Percentiles rank a stretch among this genome's conserved stretches.
These are phyloP conservation scores for Rhodamnia argentea DNA, from an alignment of 345 rosid species.

Conservation along the genomic window DNA sequence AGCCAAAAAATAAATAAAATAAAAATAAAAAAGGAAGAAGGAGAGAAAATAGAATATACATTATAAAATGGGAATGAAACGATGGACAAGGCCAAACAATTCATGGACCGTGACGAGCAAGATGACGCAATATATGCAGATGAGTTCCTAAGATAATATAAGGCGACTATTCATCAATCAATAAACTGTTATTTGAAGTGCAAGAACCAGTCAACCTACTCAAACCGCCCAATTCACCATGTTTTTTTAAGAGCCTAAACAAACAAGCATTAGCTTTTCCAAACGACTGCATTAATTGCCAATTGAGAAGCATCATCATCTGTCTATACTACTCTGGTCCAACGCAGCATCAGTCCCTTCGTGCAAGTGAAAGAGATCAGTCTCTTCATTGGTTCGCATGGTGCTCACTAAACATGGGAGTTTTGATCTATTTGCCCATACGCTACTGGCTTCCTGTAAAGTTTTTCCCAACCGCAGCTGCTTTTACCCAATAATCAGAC, in stretches of 20 bases:
- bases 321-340: not conserved
- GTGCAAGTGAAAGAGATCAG: not conserved
- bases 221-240: not conserved
- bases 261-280: not conserved
- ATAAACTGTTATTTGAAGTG: not conserved
- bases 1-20: no score
- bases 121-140: not conserved
- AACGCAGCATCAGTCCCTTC: not conserved
- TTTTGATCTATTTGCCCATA: not conserved
- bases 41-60: not conserved
- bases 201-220: not conserved
- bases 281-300: not conserved
- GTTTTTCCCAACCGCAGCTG: not conserved
- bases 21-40: no score
- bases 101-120: not conserved
- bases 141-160: not conserved
- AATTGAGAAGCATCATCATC: not conserved
- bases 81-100: not conserved
- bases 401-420: not conserved
- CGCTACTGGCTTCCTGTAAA: not conserved
- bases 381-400: not conserved
- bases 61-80: not conserved
- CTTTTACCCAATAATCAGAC: not conserved
- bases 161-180: not conserved
- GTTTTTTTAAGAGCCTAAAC: not conserved